These are phyloP conservation scores for Silene coronaria DNA, from an alignment of 179 eudicot genomes.

Conservation along the genomic window DNA sequence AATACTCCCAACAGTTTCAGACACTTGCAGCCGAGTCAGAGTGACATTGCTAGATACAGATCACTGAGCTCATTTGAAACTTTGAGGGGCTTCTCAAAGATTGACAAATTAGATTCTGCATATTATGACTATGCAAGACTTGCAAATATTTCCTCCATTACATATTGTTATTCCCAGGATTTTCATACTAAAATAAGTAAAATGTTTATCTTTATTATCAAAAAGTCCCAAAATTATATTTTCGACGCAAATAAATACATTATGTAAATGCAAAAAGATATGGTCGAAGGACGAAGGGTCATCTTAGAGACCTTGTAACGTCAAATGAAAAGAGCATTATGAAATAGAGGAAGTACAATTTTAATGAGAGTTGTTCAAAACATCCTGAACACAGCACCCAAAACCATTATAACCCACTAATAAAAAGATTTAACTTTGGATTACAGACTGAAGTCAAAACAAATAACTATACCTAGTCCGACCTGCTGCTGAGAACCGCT, in stretches of 20 bases:
- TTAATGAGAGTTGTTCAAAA: neutral
- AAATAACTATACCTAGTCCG: slow-evolving; percentile 63
- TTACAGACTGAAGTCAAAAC: neutral
- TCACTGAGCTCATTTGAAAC: neutral
- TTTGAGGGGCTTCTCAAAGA: neutral
- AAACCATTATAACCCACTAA: neutral
- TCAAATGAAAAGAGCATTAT: neutral
- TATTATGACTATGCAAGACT: neutral
- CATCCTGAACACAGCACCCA: neutral
- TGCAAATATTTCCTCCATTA: neutral
- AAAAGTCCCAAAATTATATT: no score
- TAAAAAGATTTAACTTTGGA: neutral
- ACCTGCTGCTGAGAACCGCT: slow-evolving; percentile 99
- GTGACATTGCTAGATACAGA: neutral
- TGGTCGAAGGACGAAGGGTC: neutral
- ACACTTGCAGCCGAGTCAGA: no score
- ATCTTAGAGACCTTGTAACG: neutral
- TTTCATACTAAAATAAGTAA: no score
- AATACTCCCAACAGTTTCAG: no score
- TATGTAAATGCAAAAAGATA: neutral
- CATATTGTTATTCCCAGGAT: no score
- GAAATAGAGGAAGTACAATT: neutral
- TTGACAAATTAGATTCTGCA: neutral
- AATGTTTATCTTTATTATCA: no score
- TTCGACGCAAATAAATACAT: neutral